phyloP scores from a whole-genome alignment of 768 basidiomycete genomes.

The Pleurotus eryngii region DNA sequence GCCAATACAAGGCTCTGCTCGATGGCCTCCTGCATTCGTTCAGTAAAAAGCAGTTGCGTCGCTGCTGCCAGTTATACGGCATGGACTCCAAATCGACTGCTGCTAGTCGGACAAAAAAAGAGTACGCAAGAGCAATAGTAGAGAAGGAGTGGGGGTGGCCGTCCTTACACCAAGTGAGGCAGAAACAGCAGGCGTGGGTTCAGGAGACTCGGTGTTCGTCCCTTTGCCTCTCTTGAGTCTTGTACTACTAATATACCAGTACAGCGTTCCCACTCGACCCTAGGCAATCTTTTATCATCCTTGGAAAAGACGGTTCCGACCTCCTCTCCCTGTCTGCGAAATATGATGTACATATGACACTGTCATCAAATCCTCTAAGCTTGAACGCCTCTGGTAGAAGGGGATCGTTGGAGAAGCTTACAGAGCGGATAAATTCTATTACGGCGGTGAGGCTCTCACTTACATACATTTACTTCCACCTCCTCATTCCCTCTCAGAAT shows the following conservation, averaged over 20 bases:
- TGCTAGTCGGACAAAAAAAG: constrained; percentile 18
- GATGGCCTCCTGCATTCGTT: constrained; percentile 59
- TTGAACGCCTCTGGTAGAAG: constrained; percentile 58
- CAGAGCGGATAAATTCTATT: constrained; percentile 42
- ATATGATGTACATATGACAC: constrained; percentile 60
- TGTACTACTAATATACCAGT: constrained; percentile 3
- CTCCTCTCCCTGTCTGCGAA: constrained; percentile 55
- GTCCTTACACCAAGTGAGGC: constrained; percentile 47
- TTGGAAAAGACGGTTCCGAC: constrained; percentile 75
- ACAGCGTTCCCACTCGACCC: constrained; percentile 56
- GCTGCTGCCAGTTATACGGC: constrained; percentile 48
- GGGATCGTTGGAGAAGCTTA: constrained; percentile 45
- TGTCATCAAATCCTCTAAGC: constrained; percentile 52
- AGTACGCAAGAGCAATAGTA: constrained; percentile 50
- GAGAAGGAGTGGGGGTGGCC: constrained; percentile 72
- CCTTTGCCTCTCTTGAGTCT: not conserved
- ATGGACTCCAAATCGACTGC: constrained; percentile 23
- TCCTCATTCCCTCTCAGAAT: constrained; percentile 26
- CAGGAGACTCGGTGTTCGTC: constrained; percentile 6
- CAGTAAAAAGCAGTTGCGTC: constrained; percentile 55
- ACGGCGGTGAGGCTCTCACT: constrained; percentile 40
- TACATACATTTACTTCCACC: not conserved
- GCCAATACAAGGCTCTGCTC: constrained; percentile 50
- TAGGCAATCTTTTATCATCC: constrained; percentile 62
- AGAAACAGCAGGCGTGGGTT: constrained; percentile 6